These are phyloP conservation scores for Trypanosoma cruzi DNA, from an alignment of 208 protist species.

Conservation along the genomic window DNA sequence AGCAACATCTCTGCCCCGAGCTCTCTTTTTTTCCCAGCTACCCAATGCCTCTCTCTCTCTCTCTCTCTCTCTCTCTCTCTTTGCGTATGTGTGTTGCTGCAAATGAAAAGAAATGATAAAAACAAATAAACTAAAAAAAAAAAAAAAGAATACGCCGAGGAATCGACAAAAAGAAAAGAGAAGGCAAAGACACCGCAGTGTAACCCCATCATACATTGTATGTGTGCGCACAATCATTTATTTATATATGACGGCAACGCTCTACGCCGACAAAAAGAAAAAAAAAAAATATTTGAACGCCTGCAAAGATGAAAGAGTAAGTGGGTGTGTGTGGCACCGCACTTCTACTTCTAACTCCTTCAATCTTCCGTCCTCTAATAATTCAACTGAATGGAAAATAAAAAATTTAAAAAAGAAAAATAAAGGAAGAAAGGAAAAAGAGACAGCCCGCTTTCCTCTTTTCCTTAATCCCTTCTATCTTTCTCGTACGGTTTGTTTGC, in stretches of 20 bases:
- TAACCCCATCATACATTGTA: background rate
- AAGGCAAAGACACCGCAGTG: background rate
- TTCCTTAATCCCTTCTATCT: slow-evolving; percentile 6
- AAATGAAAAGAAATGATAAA: background rate
- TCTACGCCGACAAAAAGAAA: background rate
- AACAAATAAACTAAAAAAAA: slow-evolving; percentile 2
- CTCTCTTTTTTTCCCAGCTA: background rate
- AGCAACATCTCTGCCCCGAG: slow-evolving; percentile 51
- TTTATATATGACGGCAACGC: background rate
- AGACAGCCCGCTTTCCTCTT: slow-evolving; percentile 1
- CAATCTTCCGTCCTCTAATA: background rate
- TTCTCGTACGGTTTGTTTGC: slow-evolving; percentile 4
- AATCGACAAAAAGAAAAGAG: background rate
- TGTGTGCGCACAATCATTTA: background rate
- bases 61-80: too few species aligned
- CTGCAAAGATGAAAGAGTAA: background rate
- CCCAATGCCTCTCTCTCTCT: too few species aligned
- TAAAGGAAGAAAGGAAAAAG: slow-evolving; percentile 14
- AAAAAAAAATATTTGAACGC: background rate
- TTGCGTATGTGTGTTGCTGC: background rate
- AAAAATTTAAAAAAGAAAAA: slow-evolving; percentile 24
- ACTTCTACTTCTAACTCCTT: background rate
- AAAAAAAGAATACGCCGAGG: background rate
- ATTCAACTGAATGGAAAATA: background rate
- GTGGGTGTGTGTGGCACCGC: background rate